Percentiles rank a stretch among this genome's conserved stretches.
phyloP scores from a whole-genome alignment of 305 asterid genomes.

The Stenogyne calaminthoides region DNA sequence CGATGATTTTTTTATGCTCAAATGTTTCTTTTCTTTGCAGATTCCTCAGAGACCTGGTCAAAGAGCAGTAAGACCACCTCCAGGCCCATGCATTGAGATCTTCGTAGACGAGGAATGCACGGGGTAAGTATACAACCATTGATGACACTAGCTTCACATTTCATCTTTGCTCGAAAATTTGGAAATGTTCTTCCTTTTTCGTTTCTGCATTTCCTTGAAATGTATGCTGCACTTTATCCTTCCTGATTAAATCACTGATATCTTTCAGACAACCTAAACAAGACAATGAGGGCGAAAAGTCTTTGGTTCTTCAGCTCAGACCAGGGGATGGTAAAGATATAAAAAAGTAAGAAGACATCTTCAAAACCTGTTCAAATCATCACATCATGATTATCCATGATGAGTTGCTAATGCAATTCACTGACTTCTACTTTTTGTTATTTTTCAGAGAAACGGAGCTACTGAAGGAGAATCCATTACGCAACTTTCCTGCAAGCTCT shows the following conservation, averaged over 20 bases:
- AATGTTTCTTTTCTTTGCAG: slow-evolving; percentile 38
- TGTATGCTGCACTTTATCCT: not conserved
- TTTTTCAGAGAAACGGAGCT: slow-evolving; percentile 77
- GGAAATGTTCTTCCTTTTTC: not conserved
- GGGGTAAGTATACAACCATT: slow-evolving; percentile 46
- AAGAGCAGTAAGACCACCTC: slow-evolving; percentile 55
- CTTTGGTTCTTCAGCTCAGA: slow-evolving; percentile 66
- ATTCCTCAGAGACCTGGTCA: slow-evolving; percentile 73
- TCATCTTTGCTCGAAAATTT: not conserved
- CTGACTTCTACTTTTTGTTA: slow-evolving; percentile 6
- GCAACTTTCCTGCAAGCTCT: slow-evolving; percentile 70
- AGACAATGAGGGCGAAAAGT: slow-evolving; percentile 47
- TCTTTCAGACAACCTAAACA: slow-evolving; percentile 46
- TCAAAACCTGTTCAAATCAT: not conserved
- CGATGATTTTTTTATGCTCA: slow-evolving; percentile 15
- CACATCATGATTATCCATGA: not conserved
- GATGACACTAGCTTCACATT: not conserved
- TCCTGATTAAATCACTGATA: slow-evolving; percentile 20
- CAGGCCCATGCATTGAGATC: slow-evolving; percentile 74
- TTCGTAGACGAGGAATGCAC: slow-evolving; percentile 75
- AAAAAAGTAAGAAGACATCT: slow-evolving; percentile 55
- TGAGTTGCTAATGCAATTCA: slow-evolving; percentile 17
- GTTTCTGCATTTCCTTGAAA: too few species aligned
- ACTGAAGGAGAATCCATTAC: slow-evolving; percentile 84
- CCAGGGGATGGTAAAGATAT: slow-evolving; percentile 69